phyloP scores from a whole-genome alignment of 305 asterid genomes.

The Fraxinus paxiana region DNA sequence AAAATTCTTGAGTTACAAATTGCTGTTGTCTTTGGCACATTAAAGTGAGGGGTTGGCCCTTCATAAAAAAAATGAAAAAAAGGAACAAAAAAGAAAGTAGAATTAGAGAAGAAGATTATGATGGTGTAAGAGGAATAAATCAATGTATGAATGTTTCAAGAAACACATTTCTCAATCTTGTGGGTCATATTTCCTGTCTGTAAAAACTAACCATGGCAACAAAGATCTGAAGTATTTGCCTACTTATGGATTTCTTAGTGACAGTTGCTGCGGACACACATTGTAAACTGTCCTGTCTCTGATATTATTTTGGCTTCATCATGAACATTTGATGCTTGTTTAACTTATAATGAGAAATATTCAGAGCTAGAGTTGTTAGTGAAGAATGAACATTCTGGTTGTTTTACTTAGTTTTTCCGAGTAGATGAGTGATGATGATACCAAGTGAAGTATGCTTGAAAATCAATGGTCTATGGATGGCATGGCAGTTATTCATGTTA shows the following conservation, averaged over 20 bases:
- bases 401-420: neutral
- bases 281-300: neutral
- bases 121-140: neutral
- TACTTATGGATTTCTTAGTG: neutral
- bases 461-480: neutral
- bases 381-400: neutral
- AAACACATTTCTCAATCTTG: neutral
- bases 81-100: neutral
- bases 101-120: neutral
- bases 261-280: neutral
- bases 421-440: neutral
- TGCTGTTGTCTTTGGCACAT: conserved; percentile 7
- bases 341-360: neutral
- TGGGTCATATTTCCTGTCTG: neutral
- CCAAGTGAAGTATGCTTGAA: neutral
- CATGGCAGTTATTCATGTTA: neutral
- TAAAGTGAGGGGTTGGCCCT: neutral
- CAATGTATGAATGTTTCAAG: neutral
- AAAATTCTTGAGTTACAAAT: neutral
- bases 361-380: neutral
- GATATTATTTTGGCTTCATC: neutral
- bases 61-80: neutral
- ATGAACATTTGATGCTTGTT: neutral
- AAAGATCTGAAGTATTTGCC: neutral
- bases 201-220: neutral